These are phyloP conservation scores for Sordariomycetes sp. DNA, from an alignment of 2,329 filamentous ascomycete species.

Conservation along the genomic window DNA sequence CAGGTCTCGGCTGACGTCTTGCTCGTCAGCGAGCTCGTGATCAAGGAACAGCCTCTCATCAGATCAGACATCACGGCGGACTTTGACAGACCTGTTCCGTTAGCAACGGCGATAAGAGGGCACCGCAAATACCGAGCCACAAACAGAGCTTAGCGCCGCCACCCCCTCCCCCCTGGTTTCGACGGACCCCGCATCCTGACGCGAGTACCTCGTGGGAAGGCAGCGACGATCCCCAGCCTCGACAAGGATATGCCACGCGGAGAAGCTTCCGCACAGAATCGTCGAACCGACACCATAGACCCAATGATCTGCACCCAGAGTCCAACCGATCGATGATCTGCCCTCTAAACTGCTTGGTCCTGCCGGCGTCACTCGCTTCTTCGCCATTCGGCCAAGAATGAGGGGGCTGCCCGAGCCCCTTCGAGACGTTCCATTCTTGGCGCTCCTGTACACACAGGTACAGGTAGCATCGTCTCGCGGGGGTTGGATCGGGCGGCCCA, in stretches of 20 bases:
- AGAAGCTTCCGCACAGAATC: not conserved
- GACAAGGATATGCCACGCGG: not conserved
- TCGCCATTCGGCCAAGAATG: not conserved
- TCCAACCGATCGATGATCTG: conserved; percentile 2
- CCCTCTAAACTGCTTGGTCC: not conserved
- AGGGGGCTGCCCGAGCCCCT: not conserved
- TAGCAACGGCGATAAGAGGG: no score
- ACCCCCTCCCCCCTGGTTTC: not conserved
- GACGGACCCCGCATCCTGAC: not conserved
- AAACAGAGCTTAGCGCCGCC: no score
- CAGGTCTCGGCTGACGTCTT: not conserved
- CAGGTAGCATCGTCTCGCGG: no score
- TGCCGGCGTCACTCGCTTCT: not conserved
- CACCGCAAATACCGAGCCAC: no score
- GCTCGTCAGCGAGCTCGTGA: not conserved
- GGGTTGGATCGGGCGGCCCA: no score
- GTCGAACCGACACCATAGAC: not conserved
- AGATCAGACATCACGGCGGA: not conserved
- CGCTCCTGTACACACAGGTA: not conserved
- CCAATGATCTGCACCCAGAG: conserved; percentile 1
- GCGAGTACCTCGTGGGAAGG: not conserved
- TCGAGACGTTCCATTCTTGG: not conserved
- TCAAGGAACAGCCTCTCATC: not conserved
- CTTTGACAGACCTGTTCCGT: not conserved
- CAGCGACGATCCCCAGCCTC: not conserved